Percentiles rank a stretch among this genome's conserved stretches.
These are phyloP conservation scores for Geotrichum fermentans DNA, from an alignment of 1,139 yeast species.

Conservation along the genomic window DNA sequence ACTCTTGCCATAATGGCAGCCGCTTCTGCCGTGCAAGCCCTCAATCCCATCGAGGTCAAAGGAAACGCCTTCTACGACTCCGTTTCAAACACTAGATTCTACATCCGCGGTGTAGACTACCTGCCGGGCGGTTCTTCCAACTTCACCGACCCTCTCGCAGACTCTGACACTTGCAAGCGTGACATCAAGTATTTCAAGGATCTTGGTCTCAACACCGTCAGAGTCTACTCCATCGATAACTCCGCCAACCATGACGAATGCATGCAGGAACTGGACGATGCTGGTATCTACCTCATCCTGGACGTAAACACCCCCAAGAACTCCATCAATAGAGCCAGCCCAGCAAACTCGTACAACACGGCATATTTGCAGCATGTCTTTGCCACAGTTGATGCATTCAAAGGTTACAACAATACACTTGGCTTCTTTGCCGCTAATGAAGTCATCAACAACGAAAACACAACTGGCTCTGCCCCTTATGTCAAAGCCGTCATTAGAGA, in stretches of 20 bases:
- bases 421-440: conserved; percentile 97
- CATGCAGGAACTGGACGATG: conserved; percentile 83
- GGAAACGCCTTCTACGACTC: conserved; percentile 65
- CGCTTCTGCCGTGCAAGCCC: conserved; percentile 9
- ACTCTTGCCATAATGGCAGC: background rate
- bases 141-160: conserved; percentile 72
- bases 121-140: conserved; percentile 59
- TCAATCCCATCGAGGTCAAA: conserved; percentile 33
- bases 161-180: conserved; percentile 61
- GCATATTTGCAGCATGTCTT: conserved; percentile 45
- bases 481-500: conserved; percentile 82
- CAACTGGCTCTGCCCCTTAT: conserved; percentile 69
- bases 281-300: conserved; percentile 84
- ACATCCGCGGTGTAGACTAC: conserved; percentile 76
- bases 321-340: conserved; percentile 81
- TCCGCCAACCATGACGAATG: conserved; percentile 78
- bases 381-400: conserved; percentile 74
- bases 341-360: conserved; percentile 51
- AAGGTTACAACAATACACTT: conserved; percentile 75
- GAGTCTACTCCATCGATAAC: conserved; percentile 85
- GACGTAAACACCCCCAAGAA: conserved; percentile 84
- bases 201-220: conserved; percentile 73
- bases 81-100: conserved; percentile 76
- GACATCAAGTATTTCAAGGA: conserved; percentile 67
- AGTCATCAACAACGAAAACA: conserved; percentile 69